Percentiles rank a stretch among this genome's conserved stretches.
These are phyloP conservation scores for Osmanthus fragrans DNA, from an alignment of 257 asterid genomes.

Conservation along the genomic window DNA sequence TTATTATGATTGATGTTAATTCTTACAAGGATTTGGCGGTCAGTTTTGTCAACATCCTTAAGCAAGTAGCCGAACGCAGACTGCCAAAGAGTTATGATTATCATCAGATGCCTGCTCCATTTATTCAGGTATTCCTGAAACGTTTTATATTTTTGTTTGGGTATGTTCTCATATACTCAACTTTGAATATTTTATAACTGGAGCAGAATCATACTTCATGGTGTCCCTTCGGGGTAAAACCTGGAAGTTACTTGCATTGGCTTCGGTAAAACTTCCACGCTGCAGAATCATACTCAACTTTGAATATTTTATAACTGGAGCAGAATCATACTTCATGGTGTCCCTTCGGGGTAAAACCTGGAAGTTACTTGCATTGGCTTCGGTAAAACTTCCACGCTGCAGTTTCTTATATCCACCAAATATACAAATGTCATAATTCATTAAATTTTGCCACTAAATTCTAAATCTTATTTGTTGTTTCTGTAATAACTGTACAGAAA, in stretches of 20 bases:
- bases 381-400: not conserved
- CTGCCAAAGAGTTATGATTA: slow-evolving; percentile 94
- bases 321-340: slow-evolving; percentile 1
- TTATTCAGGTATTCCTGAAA: slow-evolving; percentile 65
- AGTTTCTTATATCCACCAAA: not conserved
- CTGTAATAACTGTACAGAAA: not conserved
- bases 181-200: not conserved
- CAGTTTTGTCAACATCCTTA: slow-evolving; percentile 92
- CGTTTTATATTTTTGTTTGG: slow-evolving; percentile 2
- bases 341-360: not conserved
- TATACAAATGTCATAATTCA: not conserved
- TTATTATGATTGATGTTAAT: slow-evolving; percentile 65
- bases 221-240: not conserved
- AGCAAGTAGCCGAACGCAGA: slow-evolving; percentile 93
- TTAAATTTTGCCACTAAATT: not conserved
- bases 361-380: not conserved
- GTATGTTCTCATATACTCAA: not conserved
- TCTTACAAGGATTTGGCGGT: slow-evolving; percentile 79
- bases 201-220: not conserved
- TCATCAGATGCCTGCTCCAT: slow-evolving; percentile 99
- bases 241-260: not conserved
- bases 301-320: not conserved
- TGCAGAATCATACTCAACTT: too few species aligned
- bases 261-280: not conserved
- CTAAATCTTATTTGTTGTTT: not conserved